A percentile compares a stretch with the other conserved stretches of the same genome.
These are phyloP conservation scores for Aureobasidium vineae DNA, from an alignment of 2,329 filamentous ascomycete genomes.

Conservation along the genomic window DNA sequence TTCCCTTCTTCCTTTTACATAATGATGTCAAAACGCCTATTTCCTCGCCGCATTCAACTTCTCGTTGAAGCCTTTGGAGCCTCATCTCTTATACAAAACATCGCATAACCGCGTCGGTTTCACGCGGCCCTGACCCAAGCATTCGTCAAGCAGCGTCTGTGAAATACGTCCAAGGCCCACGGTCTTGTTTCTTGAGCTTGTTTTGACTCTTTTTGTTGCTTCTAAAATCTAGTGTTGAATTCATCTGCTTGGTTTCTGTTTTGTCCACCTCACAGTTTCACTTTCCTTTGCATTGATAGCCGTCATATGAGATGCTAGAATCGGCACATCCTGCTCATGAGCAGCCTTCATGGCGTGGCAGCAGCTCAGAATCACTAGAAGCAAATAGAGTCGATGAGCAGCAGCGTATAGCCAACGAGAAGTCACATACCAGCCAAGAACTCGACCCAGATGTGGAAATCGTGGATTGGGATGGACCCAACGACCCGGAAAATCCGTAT, in stretches of 20 bases:
- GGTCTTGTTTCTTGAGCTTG: neutral
- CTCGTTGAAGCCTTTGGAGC: neutral
- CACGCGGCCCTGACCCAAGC: neutral
- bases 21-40: constrained; percentile 27
- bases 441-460: constrained; percentile 27
- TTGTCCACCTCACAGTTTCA: neutral
- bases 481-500: constrained; percentile 38
- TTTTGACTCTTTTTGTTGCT: constrained; percentile 1
- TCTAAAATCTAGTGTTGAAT: neutral
- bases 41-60: constrained; percentile 22
- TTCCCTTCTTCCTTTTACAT: constrained; percentile 21
- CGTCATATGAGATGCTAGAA: neutral
- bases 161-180: constrained; percentile 13
- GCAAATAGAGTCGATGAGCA: constrained; percentile 19
- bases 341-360: neutral
- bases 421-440: constrained; percentile 10
- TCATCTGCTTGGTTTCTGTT: neutral
- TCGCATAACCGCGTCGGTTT: constrained; percentile 6
- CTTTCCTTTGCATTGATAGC: neutral
- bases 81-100: constrained; percentile 24
- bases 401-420: constrained; percentile 10
- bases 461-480: constrained; percentile 51
- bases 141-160: neutral
- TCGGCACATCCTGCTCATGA: neutral
- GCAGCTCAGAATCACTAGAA: constrained; percentile 17